These are phyloP conservation scores for Mytilinidion resinicola DNA, from an alignment of 495 filamentous ascomycete species.

Conservation along the genomic window DNA sequence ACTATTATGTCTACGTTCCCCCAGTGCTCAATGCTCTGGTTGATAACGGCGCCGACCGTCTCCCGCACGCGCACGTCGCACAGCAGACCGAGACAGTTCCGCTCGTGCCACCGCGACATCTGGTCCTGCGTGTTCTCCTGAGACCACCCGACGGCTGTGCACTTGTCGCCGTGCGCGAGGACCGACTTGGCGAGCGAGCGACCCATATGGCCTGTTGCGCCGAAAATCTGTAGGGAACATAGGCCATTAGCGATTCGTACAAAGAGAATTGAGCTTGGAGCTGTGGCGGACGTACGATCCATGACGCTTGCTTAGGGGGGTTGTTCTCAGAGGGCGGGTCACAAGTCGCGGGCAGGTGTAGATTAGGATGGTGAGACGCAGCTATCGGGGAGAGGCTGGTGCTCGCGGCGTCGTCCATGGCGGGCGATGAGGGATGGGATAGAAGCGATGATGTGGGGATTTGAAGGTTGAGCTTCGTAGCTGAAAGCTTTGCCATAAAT, in stretches of 20 bases:
- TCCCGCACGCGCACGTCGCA: constrained; percentile 83
- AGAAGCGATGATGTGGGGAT: constrained; percentile 2
- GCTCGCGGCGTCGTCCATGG: constrained; percentile 25
- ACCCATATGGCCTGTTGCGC: constrained; percentile 92
- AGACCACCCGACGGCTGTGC: constrained; percentile 80
- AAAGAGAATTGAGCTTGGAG: not conserved
- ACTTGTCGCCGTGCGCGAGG: constrained; percentile 76
- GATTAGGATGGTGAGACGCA: constrained; percentile 23
- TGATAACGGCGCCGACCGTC: constrained; percentile 67
- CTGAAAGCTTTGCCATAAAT: not conserved
- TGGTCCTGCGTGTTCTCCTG: constrained; percentile 67
- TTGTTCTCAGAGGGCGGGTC: constrained; percentile 33
- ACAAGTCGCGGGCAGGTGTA: constrained; percentile 32
- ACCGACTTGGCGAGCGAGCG: constrained; percentile 77
- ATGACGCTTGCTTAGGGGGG: constrained; percentile 29
- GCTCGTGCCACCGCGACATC: constrained; percentile 61
- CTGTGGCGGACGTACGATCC: constrained; percentile 23
- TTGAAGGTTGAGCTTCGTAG: constrained; percentile 1
- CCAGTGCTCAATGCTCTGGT: constrained; percentile 62
- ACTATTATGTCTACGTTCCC: constrained; percentile 81
- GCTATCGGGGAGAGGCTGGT: constrained; percentile 25
- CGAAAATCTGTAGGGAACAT: constrained; percentile 60
- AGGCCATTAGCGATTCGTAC: no score
- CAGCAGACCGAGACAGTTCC: constrained; percentile 64
- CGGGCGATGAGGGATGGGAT: not conserved